These are phyloP conservation scores for Starmerella asiatica DNA, from an alignment of 805 yeast species.

Conservation along the genomic window DNA sequence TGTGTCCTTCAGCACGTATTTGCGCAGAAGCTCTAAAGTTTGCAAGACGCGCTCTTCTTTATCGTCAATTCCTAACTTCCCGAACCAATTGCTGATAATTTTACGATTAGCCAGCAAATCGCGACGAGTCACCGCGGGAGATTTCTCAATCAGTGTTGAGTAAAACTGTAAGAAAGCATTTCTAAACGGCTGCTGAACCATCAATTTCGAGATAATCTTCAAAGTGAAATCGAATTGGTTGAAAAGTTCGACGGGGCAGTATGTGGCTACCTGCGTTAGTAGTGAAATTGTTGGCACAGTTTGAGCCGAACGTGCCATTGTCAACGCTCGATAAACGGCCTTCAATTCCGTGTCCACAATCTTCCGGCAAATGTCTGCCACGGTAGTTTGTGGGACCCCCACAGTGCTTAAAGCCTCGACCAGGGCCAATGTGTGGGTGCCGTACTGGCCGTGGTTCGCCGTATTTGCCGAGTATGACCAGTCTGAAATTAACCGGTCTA, in stretches of 20 bases:
- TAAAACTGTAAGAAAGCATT: slow-evolving; percentile 48
- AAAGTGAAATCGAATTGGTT: slow-evolving; percentile 56
- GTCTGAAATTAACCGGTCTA: slow-evolving; percentile 15
- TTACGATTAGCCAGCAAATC: slow-evolving; percentile 45
- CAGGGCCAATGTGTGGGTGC: slow-evolving; percentile 16
- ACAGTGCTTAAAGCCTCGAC: slow-evolving; percentile 9
- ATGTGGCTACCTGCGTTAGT: slow-evolving; percentile 39
- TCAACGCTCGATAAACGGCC: slow-evolving; percentile 54
- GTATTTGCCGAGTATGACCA: slow-evolving; percentile 22
- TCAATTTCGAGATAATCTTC: slow-evolving; percentile 46
- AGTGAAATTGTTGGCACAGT: slow-evolving; percentile 53
- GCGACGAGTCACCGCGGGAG: slow-evolving; percentile 46
- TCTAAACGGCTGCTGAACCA: slow-evolving; percentile 47
- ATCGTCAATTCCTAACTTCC: slow-evolving; percentile 43
- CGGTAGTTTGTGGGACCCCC: slow-evolving; percentile 4
- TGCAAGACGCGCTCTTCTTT: slow-evolving; percentile 31
- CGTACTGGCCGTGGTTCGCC: slow-evolving; percentile 16
- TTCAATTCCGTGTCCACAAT: slow-evolving; percentile 46
- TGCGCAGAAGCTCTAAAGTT: slow-evolving; percentile 38
- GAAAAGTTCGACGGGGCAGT: slow-evolving; percentile 38
- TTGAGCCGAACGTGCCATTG: slow-evolving; percentile 40
- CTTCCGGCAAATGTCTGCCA: slow-evolving; percentile 33
- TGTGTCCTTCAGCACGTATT: slow-evolving; percentile 43
- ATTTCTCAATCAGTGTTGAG: slow-evolving; percentile 36
- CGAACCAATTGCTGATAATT: slow-evolving; percentile 55